phyloP scores from a whole-genome alignment of 495 filamentous ascomycete genomes.

The Jackrogersella minutella region DNA sequence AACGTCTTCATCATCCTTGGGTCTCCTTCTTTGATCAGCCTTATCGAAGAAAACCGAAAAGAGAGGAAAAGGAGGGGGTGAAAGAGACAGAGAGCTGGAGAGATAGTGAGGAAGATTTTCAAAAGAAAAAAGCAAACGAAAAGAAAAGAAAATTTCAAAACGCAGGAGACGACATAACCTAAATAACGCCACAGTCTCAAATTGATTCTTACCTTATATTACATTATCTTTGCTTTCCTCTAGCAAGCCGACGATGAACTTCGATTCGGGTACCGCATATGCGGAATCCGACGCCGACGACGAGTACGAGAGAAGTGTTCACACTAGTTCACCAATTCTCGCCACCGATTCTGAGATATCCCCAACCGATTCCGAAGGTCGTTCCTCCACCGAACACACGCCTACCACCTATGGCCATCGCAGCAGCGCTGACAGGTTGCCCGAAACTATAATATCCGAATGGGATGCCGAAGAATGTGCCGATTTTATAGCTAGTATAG shows the following conservation, averaged over 20 bases:
- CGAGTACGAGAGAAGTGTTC: conserved; percentile 86
- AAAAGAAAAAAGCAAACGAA: background rate
- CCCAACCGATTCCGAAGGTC: conserved; percentile 78
- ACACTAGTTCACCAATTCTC: conserved; percentile 74
- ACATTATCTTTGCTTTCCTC: conserved; percentile 1
- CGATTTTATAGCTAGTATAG: conserved; percentile 81
- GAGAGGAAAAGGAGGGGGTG: background rate
- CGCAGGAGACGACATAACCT: conserved; percentile 18
- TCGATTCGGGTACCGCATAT: conserved; percentile 68
- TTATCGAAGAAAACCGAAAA: conserved; percentile 9
- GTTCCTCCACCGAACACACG: conserved; percentile 81
- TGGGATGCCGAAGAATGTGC: conserved; percentile 91
- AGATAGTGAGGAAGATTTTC: too few relatives aligned
- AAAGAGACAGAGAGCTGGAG: background rate
- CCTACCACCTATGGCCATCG: conserved; percentile 82
- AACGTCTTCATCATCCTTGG: background rate
- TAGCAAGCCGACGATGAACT: conserved; percentile 56
- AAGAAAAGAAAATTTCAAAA: conserved; percentile 23
- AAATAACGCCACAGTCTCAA: conserved; percentile 33
- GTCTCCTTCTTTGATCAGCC: background rate
- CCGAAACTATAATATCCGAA: conserved; percentile 81
- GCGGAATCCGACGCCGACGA: conserved; percentile 93
- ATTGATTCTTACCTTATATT: conserved; percentile 12
- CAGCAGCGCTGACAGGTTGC: conserved; percentile 71
- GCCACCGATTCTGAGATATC: conserved; percentile 81